Evolutionary conservation across 106 monocot species (phyloP).

Genomic region (Dendrobium chrysotoxum): DNA sequence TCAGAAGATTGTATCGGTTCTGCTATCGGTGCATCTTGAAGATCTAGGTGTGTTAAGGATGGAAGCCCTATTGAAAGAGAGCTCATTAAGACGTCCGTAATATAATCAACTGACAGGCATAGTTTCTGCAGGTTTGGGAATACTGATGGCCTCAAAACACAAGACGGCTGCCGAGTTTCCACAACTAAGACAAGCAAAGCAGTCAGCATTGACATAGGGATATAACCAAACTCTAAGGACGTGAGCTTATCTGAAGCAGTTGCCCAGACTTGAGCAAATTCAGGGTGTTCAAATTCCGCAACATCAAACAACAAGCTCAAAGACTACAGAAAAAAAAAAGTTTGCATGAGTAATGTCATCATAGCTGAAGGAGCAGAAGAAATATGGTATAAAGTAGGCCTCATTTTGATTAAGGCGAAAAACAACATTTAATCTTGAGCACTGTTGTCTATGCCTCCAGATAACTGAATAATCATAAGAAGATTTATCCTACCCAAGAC

Average conservation of each 20-base stretch:
- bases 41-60: constrained; percentile 66
- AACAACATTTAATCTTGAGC: too few species aligned
- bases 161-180: constrained; percentile 13
- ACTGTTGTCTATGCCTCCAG: too few species aligned
- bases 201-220: constrained; percentile 56
- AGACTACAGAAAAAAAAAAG: constrained; percentile 34
- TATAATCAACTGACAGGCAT: constrained; percentile 73
- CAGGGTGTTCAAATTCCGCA: constrained; percentile 42
- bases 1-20: constrained; percentile 54
- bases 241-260: constrained; percentile 50
- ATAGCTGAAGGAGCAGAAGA: too few species aligned
- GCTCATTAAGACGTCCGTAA: constrained; percentile 57
- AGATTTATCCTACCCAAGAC: too few species aligned
- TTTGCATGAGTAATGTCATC: background rate
- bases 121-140: constrained; percentile 72
- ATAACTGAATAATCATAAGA: too few species aligned
- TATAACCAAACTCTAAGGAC: constrained; percentile 75
- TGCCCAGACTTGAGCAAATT: constrained; percentile 66
- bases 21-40: constrained; percentile 76
- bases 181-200: constrained; percentile 30
- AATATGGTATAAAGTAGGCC: too few species aligned
- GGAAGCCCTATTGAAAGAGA: constrained; percentile 63
- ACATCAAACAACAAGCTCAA: constrained; percentile 77
- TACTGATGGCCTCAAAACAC: constrained; percentile 24
- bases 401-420: too few species aligned